A percentile compares a stretch with the other conserved stretches of the same genome.
These are phyloP conservation scores for Aureobasidium pullulans DNA, from an alignment of 2,329 filamentous ascomycete genomes.

Conservation along the genomic window DNA sequence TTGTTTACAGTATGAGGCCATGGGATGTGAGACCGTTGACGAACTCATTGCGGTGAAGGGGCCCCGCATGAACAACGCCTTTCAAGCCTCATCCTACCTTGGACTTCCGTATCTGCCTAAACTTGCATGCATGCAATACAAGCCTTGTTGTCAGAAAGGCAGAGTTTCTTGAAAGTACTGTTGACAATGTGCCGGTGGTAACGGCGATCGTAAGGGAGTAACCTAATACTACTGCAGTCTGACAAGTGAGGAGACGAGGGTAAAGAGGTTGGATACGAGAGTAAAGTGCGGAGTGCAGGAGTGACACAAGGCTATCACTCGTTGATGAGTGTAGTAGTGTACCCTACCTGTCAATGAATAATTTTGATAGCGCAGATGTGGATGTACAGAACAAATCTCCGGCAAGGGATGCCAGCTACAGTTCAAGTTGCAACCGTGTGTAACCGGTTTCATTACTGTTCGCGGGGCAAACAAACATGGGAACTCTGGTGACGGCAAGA, in stretches of 20 bases:
- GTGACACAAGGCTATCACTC: conserved; percentile 9
- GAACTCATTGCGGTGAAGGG: not conserved
- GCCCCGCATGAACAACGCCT: not conserved
- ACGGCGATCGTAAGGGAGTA: not conserved
- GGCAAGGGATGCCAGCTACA: not conserved
- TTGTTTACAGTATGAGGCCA: not conserved
- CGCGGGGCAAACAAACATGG: conserved; percentile 5
- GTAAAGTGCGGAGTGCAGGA: conserved; percentile 1
- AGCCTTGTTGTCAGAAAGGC: not conserved
- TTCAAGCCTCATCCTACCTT: not conserved
- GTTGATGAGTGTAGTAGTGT: not conserved
- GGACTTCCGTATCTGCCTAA: not conserved
- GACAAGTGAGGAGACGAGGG: not conserved
- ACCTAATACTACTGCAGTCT: not conserved
- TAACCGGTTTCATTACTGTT: conserved; percentile 11
- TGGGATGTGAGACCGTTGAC: not conserved
- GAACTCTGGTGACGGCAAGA: not conserved
- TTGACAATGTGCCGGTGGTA: not conserved
- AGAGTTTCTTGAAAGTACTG: not conserved
- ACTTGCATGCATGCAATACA: not conserved
- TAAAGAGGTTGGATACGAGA: not conserved
- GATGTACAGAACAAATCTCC: not conserved
- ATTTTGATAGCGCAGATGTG: conserved; percentile 4
- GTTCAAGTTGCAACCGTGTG: not conserved
- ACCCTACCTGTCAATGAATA: conserved; percentile 3